These are phyloP conservation scores for Yarrowia hollandica DNA, from an alignment of 805 yeast genomes.

Conservation along the genomic window DNA sequence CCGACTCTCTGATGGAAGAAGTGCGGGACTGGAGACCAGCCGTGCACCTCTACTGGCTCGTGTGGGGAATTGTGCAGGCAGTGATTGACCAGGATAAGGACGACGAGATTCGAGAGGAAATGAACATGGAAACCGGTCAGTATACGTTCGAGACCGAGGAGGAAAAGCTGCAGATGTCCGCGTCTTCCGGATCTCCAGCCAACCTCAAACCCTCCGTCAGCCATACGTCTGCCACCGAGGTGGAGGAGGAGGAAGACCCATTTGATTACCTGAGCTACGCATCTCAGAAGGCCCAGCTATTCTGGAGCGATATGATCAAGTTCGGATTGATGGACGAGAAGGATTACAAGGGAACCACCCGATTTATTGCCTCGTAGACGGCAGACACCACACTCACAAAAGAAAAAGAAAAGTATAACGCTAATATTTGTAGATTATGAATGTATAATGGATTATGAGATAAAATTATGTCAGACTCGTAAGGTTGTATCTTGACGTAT, in stretches of 20 bases:
- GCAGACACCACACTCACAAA: too few species aligned
- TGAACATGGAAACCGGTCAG: constrained; percentile 45
- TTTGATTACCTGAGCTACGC: constrained; percentile 80
- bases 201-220: constrained; percentile 30
- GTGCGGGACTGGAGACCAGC: constrained; percentile 77
- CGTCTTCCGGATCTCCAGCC: constrained; percentile 34
- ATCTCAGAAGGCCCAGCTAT: constrained; percentile 67
- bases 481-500: too few species aligned
- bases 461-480: too few species aligned
- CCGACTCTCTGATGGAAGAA: constrained; percentile 61
- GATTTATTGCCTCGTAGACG: neutral
- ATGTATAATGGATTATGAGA: neutral
- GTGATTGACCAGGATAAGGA: constrained; percentile 47
- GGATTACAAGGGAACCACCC: constrained; percentile 38
- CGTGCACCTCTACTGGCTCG: constrained; percentile 75
- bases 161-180: constrained; percentile 53
- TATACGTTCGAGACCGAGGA: constrained; percentile 50
- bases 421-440: neutral
- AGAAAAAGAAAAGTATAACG: constrained; percentile 1
- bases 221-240: constrained; percentile 36
- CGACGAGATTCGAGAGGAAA: constrained; percentile 42
- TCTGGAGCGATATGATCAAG: constrained; percentile 71
- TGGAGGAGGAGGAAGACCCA: constrained; percentile 53
- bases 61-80: constrained; percentile 90
- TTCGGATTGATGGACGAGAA: constrained; percentile 53